Evolutionary conservation across 2,329 filamentous ascomycete genomes (phyloP).

Genomic region (Aspergillus intermedius): DNA sequence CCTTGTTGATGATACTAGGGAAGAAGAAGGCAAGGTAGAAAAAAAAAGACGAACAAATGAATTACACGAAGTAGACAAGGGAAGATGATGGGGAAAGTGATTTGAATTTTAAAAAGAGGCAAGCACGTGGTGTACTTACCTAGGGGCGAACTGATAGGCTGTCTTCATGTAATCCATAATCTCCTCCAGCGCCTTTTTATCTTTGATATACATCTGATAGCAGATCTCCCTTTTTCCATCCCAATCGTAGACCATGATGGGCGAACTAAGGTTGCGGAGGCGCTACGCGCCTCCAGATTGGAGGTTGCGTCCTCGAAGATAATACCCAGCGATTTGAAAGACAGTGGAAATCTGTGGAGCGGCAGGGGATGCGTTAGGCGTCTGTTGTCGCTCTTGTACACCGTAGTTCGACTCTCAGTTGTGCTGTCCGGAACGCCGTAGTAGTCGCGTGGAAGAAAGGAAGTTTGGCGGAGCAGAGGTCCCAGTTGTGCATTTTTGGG

Average conservation of each 20-base stretch:
- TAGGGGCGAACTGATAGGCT: conserved; percentile 62
- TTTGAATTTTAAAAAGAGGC: neutral
- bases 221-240: conserved; percentile 59
- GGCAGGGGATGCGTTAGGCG: conserved; percentile 17
- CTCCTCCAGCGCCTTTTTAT: conserved; percentile 65
- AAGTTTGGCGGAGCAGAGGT: conserved; percentile 13
- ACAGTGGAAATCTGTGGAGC: conserved; percentile 10
- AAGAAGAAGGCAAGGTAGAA: neutral
- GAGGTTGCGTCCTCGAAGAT: conserved; percentile 19
- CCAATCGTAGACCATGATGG: conserved; percentile 55
- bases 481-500: conserved; percentile 18
- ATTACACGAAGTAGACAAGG: too few relatives aligned
- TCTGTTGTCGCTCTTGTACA: conserved; percentile 30
- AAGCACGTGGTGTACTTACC: conserved; percentile 43
- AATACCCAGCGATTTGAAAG: conserved; percentile 2
- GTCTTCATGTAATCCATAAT: conserved; percentile 66
- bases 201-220: conserved; percentile 68
- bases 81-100: too few relatives aligned
- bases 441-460: conserved; percentile 4
- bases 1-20: neutral
- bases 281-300: conserved; percentile 16
- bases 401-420: conserved; percentile 21
- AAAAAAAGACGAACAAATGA: too few relatives aligned
- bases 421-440: conserved; percentile 14
- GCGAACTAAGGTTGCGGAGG: conserved; percentile 4